Evolutionary conservation across 106 monocot species (phyloP).

Genomic region (Dioscorea zingiberensis): DNA sequence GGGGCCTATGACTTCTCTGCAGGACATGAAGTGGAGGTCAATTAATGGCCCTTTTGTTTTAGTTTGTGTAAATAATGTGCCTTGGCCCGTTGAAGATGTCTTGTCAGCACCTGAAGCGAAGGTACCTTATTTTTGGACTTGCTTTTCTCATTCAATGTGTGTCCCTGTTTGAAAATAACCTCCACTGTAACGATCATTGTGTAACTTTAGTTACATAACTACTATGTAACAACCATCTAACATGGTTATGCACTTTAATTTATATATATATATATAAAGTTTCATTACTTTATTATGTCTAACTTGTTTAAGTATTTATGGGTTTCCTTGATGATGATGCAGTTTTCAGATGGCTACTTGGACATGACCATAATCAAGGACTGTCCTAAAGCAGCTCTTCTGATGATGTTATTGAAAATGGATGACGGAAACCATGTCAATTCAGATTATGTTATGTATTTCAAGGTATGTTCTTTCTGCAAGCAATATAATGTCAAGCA

Average conservation of each 20-base stretch:
- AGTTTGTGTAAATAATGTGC: conserved; percentile 72
- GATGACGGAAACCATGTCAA: conserved; percentile 56
- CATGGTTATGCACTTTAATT: no score
- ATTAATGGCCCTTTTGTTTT: conserved; percentile 69
- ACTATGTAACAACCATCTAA: no score
- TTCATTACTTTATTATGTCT: background rate
- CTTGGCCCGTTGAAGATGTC: conserved; percentile 50
- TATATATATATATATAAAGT: no score
- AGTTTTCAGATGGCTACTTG: conserved; percentile 95
- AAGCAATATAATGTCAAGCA: no score
- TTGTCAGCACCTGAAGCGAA: conserved; percentile 85
- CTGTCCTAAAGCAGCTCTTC: conserved; percentile 55
- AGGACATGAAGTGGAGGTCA: conserved; percentile 59
- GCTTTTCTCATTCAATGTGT: no score
- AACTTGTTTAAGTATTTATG: background rate
- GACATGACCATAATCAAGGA: conserved; percentile 65
- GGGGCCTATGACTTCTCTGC: conserved; percentile 39
- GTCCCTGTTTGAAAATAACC: no score
- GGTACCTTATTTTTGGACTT: conserved; percentile 18
- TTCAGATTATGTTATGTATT: conserved; percentile 60
- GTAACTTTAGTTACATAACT: no score
- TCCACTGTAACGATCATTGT: no score
- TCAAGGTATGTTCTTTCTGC: conserved; percentile 42
- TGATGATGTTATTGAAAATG: conserved; percentile 45
- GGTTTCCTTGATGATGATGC: conserved; percentile 4